phyloP scores from a whole-genome alignment of 208 protist genomes.

The Crithidia thermophila region DNA sequence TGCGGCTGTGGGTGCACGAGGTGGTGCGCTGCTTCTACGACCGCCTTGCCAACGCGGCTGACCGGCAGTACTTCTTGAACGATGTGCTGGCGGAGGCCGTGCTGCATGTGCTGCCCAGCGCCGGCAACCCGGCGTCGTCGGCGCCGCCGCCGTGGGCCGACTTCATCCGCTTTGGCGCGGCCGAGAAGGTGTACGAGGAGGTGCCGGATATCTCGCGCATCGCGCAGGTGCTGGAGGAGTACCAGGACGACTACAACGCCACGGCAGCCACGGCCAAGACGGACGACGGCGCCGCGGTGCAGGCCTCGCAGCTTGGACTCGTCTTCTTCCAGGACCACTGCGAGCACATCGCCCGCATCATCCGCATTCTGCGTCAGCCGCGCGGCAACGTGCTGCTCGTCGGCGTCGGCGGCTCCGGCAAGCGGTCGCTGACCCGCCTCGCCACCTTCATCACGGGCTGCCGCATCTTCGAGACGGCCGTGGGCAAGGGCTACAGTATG shows the following conservation, averaged over 20 bases:
- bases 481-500: slow-evolving; percentile 94
- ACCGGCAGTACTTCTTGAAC: slow-evolving; percentile 93
- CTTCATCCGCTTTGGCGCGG: slow-evolving; percentile 90
- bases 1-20: slow-evolving; percentile 97
- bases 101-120: slow-evolving; percentile 65
- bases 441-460: slow-evolving; percentile 92
- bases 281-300: slow-evolving; percentile 29
- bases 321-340: slow-evolving; percentile 96
- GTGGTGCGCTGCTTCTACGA: slow-evolving; percentile 97
- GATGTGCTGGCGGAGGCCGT: slow-evolving; percentile 89
- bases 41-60: slow-evolving; percentile 94
- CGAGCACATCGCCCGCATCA: slow-evolving; percentile 96
- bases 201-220: slow-evolving; percentile 73
- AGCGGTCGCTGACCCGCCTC: slow-evolving; percentile 96
- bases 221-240: slow-evolving; percentile 83
- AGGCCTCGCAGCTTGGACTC: slow-evolving; percentile 69
- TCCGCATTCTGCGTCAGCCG: slow-evolving; percentile 96
- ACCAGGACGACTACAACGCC: slow-evolving; percentile 95
- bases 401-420: slow-evolving; percentile 97
- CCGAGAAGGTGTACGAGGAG: slow-evolving; percentile 91
- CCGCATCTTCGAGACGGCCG: slow-evolving; percentile 91
- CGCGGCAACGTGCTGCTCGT: slow-evolving; percentile 97
- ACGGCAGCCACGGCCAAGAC: slow-evolving; percentile 36
- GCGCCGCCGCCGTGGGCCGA: slow-evolving; percentile 92
- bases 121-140: slow-evolving; percentile 7